Percentiles rank a stretch among this genome's conserved stretches.
phyloP scores from a whole-genome alignment of 768 basidiomycete species.

The Lactifluus hygrophoroides region DNA sequence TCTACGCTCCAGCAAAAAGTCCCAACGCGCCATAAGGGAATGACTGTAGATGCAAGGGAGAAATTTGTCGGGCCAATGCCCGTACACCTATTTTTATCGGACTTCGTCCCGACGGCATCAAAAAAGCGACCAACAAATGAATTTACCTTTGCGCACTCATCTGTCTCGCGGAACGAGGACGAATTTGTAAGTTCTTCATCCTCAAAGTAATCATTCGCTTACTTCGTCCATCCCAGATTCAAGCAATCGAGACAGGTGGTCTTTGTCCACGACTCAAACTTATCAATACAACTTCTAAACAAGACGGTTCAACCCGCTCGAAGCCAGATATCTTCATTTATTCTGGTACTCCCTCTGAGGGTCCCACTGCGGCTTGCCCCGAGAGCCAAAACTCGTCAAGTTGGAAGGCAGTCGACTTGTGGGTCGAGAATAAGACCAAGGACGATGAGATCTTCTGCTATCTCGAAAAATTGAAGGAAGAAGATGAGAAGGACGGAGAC shows the following conservation, averaged over 20 bases:
- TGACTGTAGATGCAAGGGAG: neutral
- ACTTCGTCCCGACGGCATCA: neutral
- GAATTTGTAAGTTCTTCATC: neutral
- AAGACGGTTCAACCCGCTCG: neutral
- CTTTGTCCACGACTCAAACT: neutral
- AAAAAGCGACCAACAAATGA: neutral
- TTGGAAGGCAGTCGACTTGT: conserved; percentile 4
- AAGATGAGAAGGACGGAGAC: neutral
- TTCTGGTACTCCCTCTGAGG: neutral
- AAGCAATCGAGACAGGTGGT: neutral
- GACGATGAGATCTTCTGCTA: neutral
- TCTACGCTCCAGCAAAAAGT: neutral
- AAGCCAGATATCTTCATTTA: conserved; percentile 2
- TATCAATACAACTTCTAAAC: neutral
- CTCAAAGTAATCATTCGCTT: neutral
- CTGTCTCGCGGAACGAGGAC: neutral
- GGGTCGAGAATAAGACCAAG: neutral
- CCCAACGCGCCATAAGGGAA: neutral
- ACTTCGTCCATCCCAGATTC: neutral
- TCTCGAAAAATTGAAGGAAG: neutral
- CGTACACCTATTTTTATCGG: neutral
- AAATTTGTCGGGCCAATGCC: conserved; percentile 6
- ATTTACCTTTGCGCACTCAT: neutral
- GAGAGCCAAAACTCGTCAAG: neutral
- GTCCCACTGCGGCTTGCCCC: neutral